Evolutionary conservation across 192 early-diverging fungal genomes (phyloP), one percentile per base, ranked within the genome.

Genomic region (Backusella sp.): DNA sequence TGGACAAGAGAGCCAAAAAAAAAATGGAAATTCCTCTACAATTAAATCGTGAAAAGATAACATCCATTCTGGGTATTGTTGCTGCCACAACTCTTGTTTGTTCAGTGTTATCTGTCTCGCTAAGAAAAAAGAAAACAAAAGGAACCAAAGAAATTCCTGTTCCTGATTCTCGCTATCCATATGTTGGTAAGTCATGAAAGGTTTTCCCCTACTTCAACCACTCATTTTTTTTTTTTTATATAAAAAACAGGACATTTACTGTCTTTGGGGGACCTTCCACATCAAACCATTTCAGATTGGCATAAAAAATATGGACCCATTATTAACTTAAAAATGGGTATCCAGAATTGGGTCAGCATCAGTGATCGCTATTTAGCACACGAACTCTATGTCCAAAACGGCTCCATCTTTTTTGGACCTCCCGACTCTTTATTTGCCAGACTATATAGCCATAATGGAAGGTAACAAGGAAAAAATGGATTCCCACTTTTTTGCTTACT

Each of bases 271-370:
- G 30, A 35, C 5, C 30, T 36, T 19, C 66, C 66, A n/a, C 30
- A 36, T 32, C 19, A 35, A 8, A 30, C 30, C 4, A 68, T 68
- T 68, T 30, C 30, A 37, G 35, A 68, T 35, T 68, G 66, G 66
- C 66, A 68, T 6, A 36, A 68, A 68, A 26, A 68, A 68, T 68
- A 68, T 17, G 66, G 66, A 26, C 66, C 66, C 30, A 68, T 68
- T 68, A 32, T 68, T 68, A 30, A 68, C 34, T 5, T 68, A 19
- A 68, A 68, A 30, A 32, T 68, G 23, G 66, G 66, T 9, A n/a
- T 36, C 14, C 66, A 68, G 28, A 30, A 68, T 6, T 68, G 66
- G 66, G n/a, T 68, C 14, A 68, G 30, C 34, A 30, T 68, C 8
- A 68, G 35, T 68, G 66, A 68, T 68, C 66, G 32, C 4, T 30